Conservation (phyloP, 1,139 yeast species). For the Kazachstania sp. region DNA sequence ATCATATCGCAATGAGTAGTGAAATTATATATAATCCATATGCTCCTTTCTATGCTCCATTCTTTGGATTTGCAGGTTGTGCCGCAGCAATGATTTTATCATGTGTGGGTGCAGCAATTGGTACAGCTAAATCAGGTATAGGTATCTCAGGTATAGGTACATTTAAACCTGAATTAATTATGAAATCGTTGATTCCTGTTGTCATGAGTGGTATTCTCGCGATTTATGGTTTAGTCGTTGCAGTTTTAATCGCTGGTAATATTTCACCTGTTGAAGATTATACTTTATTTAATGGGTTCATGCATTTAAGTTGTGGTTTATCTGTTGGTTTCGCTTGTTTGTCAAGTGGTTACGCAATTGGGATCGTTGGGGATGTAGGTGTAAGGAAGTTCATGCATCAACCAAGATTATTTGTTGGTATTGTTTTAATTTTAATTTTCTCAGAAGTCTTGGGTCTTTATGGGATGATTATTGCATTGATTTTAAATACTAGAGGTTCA, state of each 20-base stretch:
- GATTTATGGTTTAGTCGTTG: conserved; percentile 91
- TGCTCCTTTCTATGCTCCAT: conserved; percentile 85
- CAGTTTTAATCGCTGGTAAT: conserved; percentile 92
- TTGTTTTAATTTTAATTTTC: conserved; percentile 87
- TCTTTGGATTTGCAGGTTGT: conserved; percentile 91
- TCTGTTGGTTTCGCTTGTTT: conserved; percentile 94
- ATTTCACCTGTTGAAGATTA: conserved; percentile 68
- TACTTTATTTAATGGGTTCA: conserved; percentile 86
- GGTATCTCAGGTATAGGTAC: conserved; percentile 92
- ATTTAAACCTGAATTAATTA: conserved; percentile 71
- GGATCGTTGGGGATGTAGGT: conserved; percentile 98
- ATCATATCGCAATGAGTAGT: conserved; percentile 7
- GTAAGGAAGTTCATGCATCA: conserved; percentile 95
- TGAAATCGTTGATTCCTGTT: conserved; percentile 85
- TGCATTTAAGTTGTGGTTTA: conserved; percentile 94
- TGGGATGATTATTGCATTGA: conserved; percentile 88
- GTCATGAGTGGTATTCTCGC: conserved; percentile 98
- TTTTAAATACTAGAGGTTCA: conserved; percentile 81
- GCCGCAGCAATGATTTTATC: conserved; percentile 85
- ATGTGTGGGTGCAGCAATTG: conserved; percentile 95
- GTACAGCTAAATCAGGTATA: conserved; percentile 96
- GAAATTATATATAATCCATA: conserved; percentile 37
- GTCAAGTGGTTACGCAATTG: conserved; percentile 97
- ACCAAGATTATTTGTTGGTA: conserved; percentile 91
- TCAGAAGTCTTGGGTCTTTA: conserved; percentile 96